Percentiles rank a stretch among this genome's conserved stretches.
phyloP scores from a whole-genome alignment of 805 yeast species.

The Brettanomyces naardenensis region DNA sequence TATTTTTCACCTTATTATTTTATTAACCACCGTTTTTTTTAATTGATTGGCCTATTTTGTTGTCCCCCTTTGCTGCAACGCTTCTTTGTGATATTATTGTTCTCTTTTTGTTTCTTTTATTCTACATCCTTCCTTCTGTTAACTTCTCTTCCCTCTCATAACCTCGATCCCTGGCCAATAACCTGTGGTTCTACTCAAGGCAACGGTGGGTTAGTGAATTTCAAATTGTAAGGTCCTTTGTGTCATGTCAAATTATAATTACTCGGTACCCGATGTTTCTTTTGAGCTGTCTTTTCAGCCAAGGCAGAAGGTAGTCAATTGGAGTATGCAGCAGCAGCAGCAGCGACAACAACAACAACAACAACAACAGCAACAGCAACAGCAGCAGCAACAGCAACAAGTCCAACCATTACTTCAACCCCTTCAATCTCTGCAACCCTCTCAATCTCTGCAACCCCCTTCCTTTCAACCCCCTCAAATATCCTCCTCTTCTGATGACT shows the following conservation, averaged over 20 bases:
- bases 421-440: constrained; percentile 6
- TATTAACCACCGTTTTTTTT: background rate
- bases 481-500: constrained; percentile 10
- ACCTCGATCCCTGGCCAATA: too few species aligned
- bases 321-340: constrained; percentile 7
- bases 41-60: background rate
- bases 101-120: background rate
- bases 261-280: too few species aligned
- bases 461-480: constrained; percentile 10
- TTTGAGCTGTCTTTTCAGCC: too few species aligned
- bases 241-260: too few species aligned
- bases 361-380: constrained; percentile 8
- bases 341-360: constrained; percentile 9
- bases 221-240: too few species aligned
- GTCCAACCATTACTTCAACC: constrained; percentile 5
- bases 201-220: too few species aligned
- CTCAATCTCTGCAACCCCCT: constrained; percentile 2
- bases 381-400: constrained; percentile 6
- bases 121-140: background rate
- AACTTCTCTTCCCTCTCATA: too few species aligned
- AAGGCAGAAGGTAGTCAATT: too few species aligned
- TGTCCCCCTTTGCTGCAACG: background rate
- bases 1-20: background rate
- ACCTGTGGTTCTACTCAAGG: too few species aligned
- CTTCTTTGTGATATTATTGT: background rate